These are phyloP conservation scores for Neckera pumila DNA, from an alignment of 225 moss, liverwort and hornwort genomes.

Conservation along the genomic window DNA sequence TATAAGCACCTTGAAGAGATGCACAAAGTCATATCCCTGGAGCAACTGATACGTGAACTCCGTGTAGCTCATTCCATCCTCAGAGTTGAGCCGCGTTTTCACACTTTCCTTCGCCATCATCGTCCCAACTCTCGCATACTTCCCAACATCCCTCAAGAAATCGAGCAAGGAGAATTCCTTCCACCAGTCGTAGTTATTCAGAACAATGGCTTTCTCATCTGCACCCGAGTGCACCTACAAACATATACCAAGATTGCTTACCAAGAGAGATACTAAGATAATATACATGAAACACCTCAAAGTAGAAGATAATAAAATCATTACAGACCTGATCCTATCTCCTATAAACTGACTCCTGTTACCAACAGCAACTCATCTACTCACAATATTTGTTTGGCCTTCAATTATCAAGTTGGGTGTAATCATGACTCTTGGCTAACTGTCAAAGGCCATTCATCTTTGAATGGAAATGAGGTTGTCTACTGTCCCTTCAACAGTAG, in stretches of 20 bases:
- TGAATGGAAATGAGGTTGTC: background rate
- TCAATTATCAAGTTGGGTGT: background rate
- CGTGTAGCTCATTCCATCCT: slow-evolving; percentile 99
- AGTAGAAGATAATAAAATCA: background rate
- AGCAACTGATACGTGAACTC: slow-evolving; percentile 95
- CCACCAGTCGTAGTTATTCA: slow-evolving; percentile 98
- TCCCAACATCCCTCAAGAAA: slow-evolving; percentile 81
- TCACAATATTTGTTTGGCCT: background rate
- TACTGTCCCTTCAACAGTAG: background rate
- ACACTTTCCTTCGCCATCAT: slow-evolving; percentile 99
- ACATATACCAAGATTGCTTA: background rate
- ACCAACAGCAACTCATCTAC: background rate
- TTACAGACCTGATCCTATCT: background rate
- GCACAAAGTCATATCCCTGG: slow-evolving; percentile 90
- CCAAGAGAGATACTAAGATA: background rate
- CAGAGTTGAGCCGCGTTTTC: slow-evolving; percentile 73
- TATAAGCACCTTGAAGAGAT: slow-evolving; percentile 53
- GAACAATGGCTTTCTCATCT: slow-evolving; percentile 38
- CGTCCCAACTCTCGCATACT: slow-evolving; percentile 85
- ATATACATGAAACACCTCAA: background rate
- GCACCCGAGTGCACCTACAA: slow-evolving; percentile 17
- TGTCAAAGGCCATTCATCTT: background rate
- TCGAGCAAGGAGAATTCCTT: slow-evolving; percentile 60
- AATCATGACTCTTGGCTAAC: background rate
- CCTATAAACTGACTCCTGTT: background rate